Percentiles rank a stretch among this genome's conserved stretches.
These are phyloP conservation scores for Mycena galopus DNA, from an alignment of 768 basidiomycete species.

Conservation along the genomic window DNA sequence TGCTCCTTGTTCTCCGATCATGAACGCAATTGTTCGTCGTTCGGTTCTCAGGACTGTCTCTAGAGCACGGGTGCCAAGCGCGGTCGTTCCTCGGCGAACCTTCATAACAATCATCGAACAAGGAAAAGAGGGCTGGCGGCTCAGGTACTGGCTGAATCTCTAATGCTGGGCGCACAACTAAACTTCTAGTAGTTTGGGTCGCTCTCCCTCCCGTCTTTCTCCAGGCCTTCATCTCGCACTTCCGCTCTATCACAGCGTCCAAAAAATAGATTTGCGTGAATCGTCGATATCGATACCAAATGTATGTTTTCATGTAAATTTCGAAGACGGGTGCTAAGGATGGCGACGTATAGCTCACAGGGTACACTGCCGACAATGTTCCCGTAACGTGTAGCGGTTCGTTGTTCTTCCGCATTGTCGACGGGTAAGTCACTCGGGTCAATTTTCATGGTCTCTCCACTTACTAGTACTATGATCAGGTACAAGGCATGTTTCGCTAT, in stretches of 20 bases:
- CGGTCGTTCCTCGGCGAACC: conserved; percentile 40
- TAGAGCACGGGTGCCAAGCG: not conserved
- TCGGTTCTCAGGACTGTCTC: conserved; percentile 31
- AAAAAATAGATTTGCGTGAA: conserved; percentile 62
- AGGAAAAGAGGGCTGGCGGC: conserved; percentile 66
- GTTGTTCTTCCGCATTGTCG: conserved; percentile 63
- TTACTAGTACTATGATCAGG: not conserved
- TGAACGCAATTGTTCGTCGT: conserved; percentile 30
- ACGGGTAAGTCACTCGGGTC: conserved; percentile 43
- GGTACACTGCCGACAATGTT: conserved; percentile 56
- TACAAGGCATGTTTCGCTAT: conserved; percentile 69
- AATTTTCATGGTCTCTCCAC: too few species aligned
- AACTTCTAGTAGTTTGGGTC: conserved; percentile 53
- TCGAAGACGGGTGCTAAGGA: not conserved
- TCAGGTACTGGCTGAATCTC: conserved; percentile 48
- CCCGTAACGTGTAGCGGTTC: conserved; percentile 68
- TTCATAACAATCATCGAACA: conserved; percentile 66
- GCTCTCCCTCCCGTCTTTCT: conserved; percentile 56
- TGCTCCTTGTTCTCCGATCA: not conserved
- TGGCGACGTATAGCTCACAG: conserved; percentile 43
- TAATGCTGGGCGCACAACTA: not conserved
- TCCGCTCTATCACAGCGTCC: conserved; percentile 59
- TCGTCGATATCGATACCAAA: conserved; percentile 60
- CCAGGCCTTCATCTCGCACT: conserved; percentile 62
- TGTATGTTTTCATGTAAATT: conserved; percentile 41